Evolutionary conservation across 2,329 filamentous ascomycete genomes (phyloP).

Genomic region (Elsinoe fawcettii): DNA sequence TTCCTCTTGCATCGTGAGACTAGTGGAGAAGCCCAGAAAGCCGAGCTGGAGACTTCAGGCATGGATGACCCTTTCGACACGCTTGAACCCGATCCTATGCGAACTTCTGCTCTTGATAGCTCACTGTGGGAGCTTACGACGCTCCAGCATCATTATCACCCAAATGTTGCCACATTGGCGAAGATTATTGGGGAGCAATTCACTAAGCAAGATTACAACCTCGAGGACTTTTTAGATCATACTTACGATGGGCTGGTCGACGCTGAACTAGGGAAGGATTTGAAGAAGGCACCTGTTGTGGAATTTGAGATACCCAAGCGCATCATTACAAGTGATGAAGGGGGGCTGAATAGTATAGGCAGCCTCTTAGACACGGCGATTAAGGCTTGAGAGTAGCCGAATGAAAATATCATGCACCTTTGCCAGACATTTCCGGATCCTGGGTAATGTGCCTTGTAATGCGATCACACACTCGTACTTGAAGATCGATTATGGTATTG

Average conservation of each 20-base stretch:
- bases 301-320: constrained; percentile 91
- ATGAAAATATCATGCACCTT: not conserved
- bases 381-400: constrained; percentile 12
- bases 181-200: constrained; percentile 96
- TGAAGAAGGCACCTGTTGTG: constrained; percentile 80
- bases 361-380: constrained; percentile 24
- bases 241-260: constrained; percentile 80
- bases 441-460: too few species aligned
- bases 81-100: constrained; percentile 71
- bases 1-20: constrained; percentile 88
- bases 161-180: constrained; percentile 87
- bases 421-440: too few species aligned
- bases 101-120: constrained; percentile 81
- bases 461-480: too few species aligned
- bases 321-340: constrained; percentile 50
- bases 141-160: constrained; percentile 87
- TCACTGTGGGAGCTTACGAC: constrained; percentile 92
- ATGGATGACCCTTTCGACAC: constrained; percentile 71
- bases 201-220: constrained; percentile 85
- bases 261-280: constrained; percentile 70
- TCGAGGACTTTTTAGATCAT: constrained; percentile 97
- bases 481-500: too few species aligned
- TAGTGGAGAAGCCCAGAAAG: constrained; percentile 50
- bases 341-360: constrained; percentile 25
- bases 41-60: constrained; percentile 52